These are phyloP conservation scores for Rutstroemia sp. DNA, from an alignment of 2,329 filamentous ascomycete genomes.

Conservation along the genomic window DNA sequence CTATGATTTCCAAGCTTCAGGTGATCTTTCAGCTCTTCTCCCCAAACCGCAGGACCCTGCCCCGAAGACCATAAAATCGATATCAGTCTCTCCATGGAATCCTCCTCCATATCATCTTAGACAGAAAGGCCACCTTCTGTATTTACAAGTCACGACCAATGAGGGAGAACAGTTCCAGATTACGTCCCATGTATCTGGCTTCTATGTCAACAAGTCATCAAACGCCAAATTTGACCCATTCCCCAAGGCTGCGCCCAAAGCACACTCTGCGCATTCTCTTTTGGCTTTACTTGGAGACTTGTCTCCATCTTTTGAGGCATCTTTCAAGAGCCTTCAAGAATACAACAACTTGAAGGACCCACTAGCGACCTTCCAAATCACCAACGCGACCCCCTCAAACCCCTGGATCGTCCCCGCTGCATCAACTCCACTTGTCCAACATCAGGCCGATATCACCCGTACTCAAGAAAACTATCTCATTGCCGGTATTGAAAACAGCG, in stretches of 20 bases:
- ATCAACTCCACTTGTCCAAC: slow-evolving; percentile 55
- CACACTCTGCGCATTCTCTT: slow-evolving; percentile 74
- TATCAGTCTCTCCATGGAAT: slow-evolving; percentile 91
- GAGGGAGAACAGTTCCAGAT: slow-evolving; percentile 94
- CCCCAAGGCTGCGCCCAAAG: slow-evolving; percentile 72
- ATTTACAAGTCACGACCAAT: slow-evolving; percentile 80
- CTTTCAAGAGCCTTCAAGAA: slow-evolving; percentile 74
- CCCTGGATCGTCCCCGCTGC: slow-evolving; percentile 81
- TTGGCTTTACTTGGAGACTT: slow-evolving; percentile 70
- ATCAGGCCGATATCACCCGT: slow-evolving; percentile 77
- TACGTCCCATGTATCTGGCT: slow-evolving; percentile 87
- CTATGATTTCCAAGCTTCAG: slow-evolving; percentile 69
- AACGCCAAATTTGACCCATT: slow-evolving; percentile 92
- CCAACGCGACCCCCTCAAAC: slow-evolving; percentile 84
- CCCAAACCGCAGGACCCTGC: slow-evolving; percentile 58
- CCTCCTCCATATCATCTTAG: slow-evolving; percentile 87
- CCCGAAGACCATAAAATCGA: slow-evolving; percentile 85
- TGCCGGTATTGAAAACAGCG: slow-evolving; percentile 84
- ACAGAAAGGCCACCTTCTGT: slow-evolving; percentile 87
- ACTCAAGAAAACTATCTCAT: slow-evolving; percentile 91
- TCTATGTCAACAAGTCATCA: slow-evolving; percentile 94
- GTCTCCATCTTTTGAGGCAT: slow-evolving; percentile 72
- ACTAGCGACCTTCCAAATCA: slow-evolving; percentile 88
- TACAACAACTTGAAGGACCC: slow-evolving; percentile 81
- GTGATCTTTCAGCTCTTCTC: slow-evolving; percentile 63